A percentile compares a stretch with the other conserved stretches of the same genome.
phyloP scores from a whole-genome alignment of 805 yeast genomes.

The Sporopachydermia quercuum region DNA sequence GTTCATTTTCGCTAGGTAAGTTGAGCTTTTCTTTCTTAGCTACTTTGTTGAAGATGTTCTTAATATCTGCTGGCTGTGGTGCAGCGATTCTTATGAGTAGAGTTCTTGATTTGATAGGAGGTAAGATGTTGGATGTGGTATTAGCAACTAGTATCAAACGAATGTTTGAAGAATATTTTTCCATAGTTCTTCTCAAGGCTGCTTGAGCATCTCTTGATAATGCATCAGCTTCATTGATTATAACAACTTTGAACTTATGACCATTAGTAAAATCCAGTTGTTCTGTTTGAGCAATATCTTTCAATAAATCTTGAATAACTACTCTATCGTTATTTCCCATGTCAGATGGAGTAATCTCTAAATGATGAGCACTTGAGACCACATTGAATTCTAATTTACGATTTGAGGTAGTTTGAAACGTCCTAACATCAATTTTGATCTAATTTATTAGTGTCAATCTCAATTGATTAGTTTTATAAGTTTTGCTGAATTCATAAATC shows the following conservation, averaged over 20 bases:
- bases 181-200: constrained; percentile 92
- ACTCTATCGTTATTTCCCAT: constrained; percentile 93
- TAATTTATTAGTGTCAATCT: not conserved
- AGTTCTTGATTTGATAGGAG: constrained; percentile 91
- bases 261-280: constrained; percentile 65
- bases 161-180: constrained; percentile 77
- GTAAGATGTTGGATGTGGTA: constrained; percentile 80
- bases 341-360: constrained; percentile 93
- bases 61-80: constrained; percentile 50
- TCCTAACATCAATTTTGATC: constrained; percentile 79
- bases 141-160: constrained; percentile 76
- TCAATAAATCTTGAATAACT: constrained; percentile 84
- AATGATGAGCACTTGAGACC: constrained; percentile 79
- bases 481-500: not conserved
- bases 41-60: constrained; percentile 36
- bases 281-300: constrained; percentile 90
- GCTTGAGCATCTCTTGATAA: constrained; percentile 90
- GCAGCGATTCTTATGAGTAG: constrained; percentile 77
- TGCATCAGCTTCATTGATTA: constrained; percentile 85
- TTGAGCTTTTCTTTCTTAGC: constrained; percentile 39
- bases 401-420: constrained; percentile 57
- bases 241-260: constrained; percentile 40
- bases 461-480: constrained; percentile 9
- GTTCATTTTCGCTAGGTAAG: constrained; percentile 26
- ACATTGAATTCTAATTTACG: constrained; percentile 83